Base-by-base conservation (phyloP, 768 basidiomycete genomes). In the Xerocomellus intermedius region DNA sequence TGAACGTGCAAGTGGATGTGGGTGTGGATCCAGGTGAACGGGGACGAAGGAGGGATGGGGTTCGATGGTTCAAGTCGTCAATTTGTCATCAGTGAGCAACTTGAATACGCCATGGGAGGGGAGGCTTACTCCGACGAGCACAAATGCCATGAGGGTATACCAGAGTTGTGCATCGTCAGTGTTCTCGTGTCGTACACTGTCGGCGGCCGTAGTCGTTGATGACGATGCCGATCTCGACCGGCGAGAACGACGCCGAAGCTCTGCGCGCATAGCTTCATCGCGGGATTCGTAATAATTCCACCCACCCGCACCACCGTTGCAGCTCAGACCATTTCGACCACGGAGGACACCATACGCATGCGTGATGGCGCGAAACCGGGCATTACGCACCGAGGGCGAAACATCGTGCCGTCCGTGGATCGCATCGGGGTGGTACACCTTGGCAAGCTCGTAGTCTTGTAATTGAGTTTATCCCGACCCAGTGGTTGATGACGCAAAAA, bases 381-480 rank as follows among this genome's bases (percentile, higher is more conserved):
- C 72, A 54, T 84, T 85, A 8, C 82, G 79, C 45, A 78, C 68
- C 4, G 64, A 48, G 7, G 80, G 64, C 1, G 80, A 65, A 19
- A 83, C 55, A 19, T 61, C 52, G 7, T 75, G 76, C 26, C 76
- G 74, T 10, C 72, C 65, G 12, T 39, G 56, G 4, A 75, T 71
- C 4, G 83, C 82, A 66, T 91, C 89, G 4, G 89, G 89, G 63
- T 91, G 89, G 64, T 89, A 81, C 10, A 75, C 65, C 42, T 84
- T 82, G 37, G 87, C 88, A 38, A 91, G 79, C 30, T 90, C 88
- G 61, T 85, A 89, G 67, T 90, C 89, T 66, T 89, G 57, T 39
- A 12, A 17, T 50, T 13, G 47, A 45, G 22, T 26, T 28, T 17
- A 50, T 42, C 39, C 49, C 33, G 36, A 38, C 14, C 13, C 19